Conservation (phyloP, 768 basidiomycete genomes). For the Tremella mesenterica region DNA sequence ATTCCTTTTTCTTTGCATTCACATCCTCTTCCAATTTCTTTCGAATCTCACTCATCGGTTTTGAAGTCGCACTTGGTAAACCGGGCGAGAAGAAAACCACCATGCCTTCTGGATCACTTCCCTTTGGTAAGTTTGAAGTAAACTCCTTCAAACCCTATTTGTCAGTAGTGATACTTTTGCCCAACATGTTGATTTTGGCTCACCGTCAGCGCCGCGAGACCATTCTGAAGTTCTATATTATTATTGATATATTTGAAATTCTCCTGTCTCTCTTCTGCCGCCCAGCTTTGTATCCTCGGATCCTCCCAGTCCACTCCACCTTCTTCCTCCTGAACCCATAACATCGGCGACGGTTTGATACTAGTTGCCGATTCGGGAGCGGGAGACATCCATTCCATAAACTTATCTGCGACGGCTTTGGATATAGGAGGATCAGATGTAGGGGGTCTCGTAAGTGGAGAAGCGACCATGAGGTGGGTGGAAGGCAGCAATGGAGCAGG, state of each 20-base stretch:
- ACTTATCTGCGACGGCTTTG: constrained; percentile 12
- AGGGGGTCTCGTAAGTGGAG: constrained; percentile 5
- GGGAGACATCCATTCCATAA: constrained; percentile 27
- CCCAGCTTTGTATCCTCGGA: constrained; percentile 30
- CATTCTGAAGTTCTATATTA: constrained; percentile 14
- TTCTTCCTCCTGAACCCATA: constrained; percentile 8
- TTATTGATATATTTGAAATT: constrained; percentile 26
- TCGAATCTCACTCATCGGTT: constrained; percentile 20
- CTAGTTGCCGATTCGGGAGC: constrained; percentile 9
- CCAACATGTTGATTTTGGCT: background rate
- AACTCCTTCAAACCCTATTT: constrained; percentile 12
- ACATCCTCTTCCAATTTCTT: constrained; percentile 20
- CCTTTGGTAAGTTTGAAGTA: constrained; percentile 11
- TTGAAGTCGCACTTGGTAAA: constrained; percentile 12
- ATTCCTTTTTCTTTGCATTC: constrained; percentile 23
- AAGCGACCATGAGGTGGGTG: constrained; percentile 6
- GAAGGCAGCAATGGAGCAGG: constrained; percentile 30
- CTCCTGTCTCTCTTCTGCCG: constrained; percentile 22
- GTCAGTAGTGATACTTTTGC: background rate
- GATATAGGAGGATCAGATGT: too few species aligned
- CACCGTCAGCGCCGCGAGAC: constrained; percentile 25
- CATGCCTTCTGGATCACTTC: constrained; percentile 16
- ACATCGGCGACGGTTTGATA: constrained; percentile 29
- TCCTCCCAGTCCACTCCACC: constrained; percentile 34
- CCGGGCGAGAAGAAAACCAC: constrained; percentile 11